Conservation (phyloP, 176 grass and related monocot genomes). For the Lolium multiflorum region DNA sequence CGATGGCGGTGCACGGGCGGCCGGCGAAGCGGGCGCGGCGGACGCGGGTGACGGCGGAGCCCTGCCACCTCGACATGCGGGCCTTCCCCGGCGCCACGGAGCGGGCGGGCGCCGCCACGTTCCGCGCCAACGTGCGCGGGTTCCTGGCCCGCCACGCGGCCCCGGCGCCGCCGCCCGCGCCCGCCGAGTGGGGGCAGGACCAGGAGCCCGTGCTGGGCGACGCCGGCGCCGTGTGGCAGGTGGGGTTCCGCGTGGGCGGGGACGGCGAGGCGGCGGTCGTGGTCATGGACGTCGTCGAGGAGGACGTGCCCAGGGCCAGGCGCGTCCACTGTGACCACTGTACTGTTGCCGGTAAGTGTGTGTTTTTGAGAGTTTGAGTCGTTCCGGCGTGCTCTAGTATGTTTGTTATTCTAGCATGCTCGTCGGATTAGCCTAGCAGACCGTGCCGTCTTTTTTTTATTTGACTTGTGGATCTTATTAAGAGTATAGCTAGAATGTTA, state of each 20-base stretch:
- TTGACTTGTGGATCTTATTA: neutral
- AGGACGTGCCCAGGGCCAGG: slow-evolving; percentile 58
- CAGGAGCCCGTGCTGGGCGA: neutral
- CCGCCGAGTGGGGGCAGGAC: neutral
- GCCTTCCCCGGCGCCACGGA: slow-evolving; percentile 26
- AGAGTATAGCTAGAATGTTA: neutral
- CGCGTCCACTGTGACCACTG: slow-evolving; percentile 74
- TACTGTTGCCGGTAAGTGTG: slow-evolving; percentile 63
- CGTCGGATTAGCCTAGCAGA: neutral
- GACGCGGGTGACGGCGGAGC: slow-evolving; percentile 43
- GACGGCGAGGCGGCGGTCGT: neutral
- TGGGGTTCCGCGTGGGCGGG: slow-evolving; percentile 35
- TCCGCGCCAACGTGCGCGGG: slow-evolving; percentile 48
- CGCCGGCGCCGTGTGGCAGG: slow-evolving; percentile 43
- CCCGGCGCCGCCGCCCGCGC: neutral
- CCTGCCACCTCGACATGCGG: slow-evolving; percentile 42
- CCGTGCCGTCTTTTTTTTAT: neutral
- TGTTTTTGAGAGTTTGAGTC: neutral
- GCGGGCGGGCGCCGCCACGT: slow-evolving; percentile 16
- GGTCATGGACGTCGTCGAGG: slow-evolving; percentile 71
- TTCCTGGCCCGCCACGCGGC: slow-evolving; percentile 54
- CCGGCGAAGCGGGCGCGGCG: slow-evolving; percentile 63
- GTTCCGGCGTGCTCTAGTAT: neutral
- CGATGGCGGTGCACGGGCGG: slow-evolving; percentile 51
- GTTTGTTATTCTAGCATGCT: neutral